These are phyloP conservation scores for Tricholoma bakamatsutake DNA, from an alignment of 768 basidiomycete species.

Conservation along the genomic window DNA sequence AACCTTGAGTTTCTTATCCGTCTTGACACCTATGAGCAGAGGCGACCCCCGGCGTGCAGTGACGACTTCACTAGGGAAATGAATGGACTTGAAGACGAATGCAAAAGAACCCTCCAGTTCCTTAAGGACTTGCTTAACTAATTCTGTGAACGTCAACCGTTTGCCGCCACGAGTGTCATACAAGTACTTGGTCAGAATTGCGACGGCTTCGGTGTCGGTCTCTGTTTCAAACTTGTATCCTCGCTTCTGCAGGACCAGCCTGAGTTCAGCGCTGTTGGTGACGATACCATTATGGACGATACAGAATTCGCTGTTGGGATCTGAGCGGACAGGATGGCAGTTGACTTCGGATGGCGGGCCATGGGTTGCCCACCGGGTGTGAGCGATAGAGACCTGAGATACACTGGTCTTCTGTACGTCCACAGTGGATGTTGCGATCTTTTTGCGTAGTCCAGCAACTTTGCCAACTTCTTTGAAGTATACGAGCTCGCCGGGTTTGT, in stretches of 20 bases:
- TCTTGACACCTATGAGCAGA: conserved; percentile 96
- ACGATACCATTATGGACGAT: conserved; percentile 99
- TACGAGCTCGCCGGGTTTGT: conserved; percentile 66
- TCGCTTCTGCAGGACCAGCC: conserved; percentile 90
- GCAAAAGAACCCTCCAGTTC: conserved; percentile 99
- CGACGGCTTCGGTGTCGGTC: conserved; percentile 97
- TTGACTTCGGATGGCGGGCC: conserved; percentile 83
- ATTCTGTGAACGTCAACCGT: conserved; percentile 79
- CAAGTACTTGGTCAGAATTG: conserved; percentile 93
- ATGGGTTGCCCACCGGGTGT: conserved; percentile 99
- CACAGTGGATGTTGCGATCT: conserved; percentile 65
- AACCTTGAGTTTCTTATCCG: conserved; percentile 99
- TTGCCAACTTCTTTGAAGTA: conserved; percentile 99
- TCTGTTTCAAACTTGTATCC: conserved; percentile 93
- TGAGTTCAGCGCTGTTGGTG: conserved; percentile 86
- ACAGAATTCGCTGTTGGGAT: conserved; percentile 75
- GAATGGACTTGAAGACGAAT: conserved; percentile 95
- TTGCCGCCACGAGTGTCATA: conserved; percentile 90
- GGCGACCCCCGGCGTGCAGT: conserved; percentile 97
- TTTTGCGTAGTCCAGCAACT: conserved; percentile 87
- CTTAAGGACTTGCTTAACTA: conserved; percentile 93
- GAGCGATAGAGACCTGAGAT: conserved; percentile 93
- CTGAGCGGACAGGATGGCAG: conserved; percentile 93
- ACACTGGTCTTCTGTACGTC: conserved; percentile 74
- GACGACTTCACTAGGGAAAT: conserved; percentile 95